A percentile compares a stretch with the other conserved stretches of the same genome.
Evolutionary conservation across 495 filamentous ascomycete species (phyloP).

Genomic region (Hypoxylon crocopeplum): DNA sequence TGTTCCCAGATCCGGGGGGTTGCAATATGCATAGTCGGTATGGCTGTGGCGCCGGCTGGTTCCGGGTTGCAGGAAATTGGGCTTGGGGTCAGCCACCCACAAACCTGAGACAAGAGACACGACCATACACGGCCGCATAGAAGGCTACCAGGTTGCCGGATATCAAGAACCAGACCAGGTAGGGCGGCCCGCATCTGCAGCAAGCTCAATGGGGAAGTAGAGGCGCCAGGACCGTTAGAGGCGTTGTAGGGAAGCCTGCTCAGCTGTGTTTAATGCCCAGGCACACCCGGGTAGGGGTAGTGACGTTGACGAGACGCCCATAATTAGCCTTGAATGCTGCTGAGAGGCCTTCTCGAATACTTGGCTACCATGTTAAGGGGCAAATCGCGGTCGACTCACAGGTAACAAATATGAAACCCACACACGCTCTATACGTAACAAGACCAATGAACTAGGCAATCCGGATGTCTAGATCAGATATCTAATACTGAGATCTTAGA

Average conservation of each 20-base stretch:
- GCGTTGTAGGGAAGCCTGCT: conserved; percentile 18
- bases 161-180: conserved; percentile 22
- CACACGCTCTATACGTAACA: background rate
- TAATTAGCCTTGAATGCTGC: too few species aligned
- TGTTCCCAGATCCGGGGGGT: conserved; percentile 34
- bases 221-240: conserved; percentile 20
- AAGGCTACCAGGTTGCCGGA: conserved; percentile 36
- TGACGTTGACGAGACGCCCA: background rate
- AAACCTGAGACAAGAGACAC: conserved; percentile 11
- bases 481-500: too few species aligned
- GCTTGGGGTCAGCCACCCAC: conserved; percentile 25
- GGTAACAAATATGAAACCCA: background rate
- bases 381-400: background rate
- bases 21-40: conserved; percentile 34
- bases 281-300: background rate
- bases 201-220: conserved; percentile 35
- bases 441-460: too few species aligned
- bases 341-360: background rate
- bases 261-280: conserved; percentile 7
- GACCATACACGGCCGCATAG: conserved; percentile 28
- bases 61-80: conserved; percentile 33
- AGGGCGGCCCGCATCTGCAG: conserved; percentile 36
- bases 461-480: too few species aligned
- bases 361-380: background rate
- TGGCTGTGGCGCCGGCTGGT: conserved; percentile 34